Evolutionary conservation across 202 grass and related monocot species (phyloP).

Genomic region (Eragrostis tef): DNA sequence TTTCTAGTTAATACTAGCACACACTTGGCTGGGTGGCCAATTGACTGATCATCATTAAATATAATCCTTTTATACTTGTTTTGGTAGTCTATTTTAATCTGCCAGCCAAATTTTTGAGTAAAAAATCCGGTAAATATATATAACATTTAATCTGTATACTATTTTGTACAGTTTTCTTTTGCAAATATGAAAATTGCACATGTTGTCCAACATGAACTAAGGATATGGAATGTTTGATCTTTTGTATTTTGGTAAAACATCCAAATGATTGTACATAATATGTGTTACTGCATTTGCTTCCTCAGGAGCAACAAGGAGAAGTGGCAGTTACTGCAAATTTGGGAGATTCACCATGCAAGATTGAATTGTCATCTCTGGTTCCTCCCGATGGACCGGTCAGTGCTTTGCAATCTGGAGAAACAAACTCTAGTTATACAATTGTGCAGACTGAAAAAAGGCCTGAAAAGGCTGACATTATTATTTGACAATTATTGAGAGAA

Average conservation of each 20-base stretch:
- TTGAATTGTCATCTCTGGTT: conserved; percentile 79
- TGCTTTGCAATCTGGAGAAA: conserved; percentile 28
- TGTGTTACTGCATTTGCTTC: conserved; percentile 29
- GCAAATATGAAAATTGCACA: conserved; percentile 17
- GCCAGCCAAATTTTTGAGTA: conserved; percentile 18
- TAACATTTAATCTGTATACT: neutral
- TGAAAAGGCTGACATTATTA: conserved; percentile 5
- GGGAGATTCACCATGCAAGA: conserved; percentile 85
- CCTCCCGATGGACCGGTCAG: conserved; percentile 77
- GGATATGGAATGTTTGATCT: neutral
- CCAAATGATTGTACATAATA: conserved; percentile 8
- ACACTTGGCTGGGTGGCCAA: neutral
- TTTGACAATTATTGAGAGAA: conserved; percentile 26
- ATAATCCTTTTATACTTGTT: conserved; percentile 20
- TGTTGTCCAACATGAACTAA: neutral
- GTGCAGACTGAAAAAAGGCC: neutral
- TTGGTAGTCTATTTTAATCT: conserved; percentile 23
- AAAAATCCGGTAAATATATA: conserved; percentile 1
- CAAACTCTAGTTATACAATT: neutral
- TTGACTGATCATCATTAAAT: neutral
- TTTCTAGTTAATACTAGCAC: conserved; percentile 18
- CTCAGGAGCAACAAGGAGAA: conserved; percentile 69
- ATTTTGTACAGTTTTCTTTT: conserved; percentile 16
- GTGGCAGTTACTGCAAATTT: conserved; percentile 63
- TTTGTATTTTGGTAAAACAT: neutral